Evolutionary conservation across 2,329 filamentous ascomycete species (phyloP), one percentile per base, ranked within the genome.

Genomic region (Trichoderma lentiforme): DNA sequence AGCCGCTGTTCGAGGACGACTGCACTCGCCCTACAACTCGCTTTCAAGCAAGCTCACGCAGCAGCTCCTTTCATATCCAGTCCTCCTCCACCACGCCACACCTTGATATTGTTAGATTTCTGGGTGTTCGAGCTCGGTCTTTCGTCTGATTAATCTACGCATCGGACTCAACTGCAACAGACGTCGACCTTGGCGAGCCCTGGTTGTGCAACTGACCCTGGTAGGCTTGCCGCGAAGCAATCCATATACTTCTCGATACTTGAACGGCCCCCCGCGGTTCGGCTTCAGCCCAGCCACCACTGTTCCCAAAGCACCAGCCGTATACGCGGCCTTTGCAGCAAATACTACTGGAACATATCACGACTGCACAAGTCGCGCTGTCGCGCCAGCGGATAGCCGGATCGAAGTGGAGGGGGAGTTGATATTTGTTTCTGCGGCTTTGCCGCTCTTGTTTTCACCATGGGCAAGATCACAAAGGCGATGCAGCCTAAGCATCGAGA

Each of bases 391-490:
- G 79, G 80, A 78, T 76, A 77, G 75, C 79, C 78, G 77, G 80
- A 79, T 78, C 80, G 85, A 82, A 86, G 87, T 86, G 87, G 88
- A 88, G 87, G 87, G 86, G 87, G 86, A 85, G 83, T 79, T 82
- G 82, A 81, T 80, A 78, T 80, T 78, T 78, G 77, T 78, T 77
- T 79, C 79, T 78, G 88, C 88, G 88, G 88, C 87, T 82, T 81
- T 83, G 87, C 89, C 88, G 88, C 88, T 81, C 81, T 80, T 79
- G 80, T 79, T 80, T 82, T 84, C 85, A 89, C 76, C 78, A 92
- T 92, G 90, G 90, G 88, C 79, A 91, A 89, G 83, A 91, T 92
- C 78, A 89, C 86, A 72, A 92, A 91, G 84, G 83, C 85, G 76
- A 89, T 91, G 83, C 89, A 90, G 82, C 79, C 85, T 73, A 91